Evolutionary conservation across 257 asterid genomes (phyloP), one percentile per base, ranked within the genome.

Genomic region (Solanum appendiculatum): DNA sequence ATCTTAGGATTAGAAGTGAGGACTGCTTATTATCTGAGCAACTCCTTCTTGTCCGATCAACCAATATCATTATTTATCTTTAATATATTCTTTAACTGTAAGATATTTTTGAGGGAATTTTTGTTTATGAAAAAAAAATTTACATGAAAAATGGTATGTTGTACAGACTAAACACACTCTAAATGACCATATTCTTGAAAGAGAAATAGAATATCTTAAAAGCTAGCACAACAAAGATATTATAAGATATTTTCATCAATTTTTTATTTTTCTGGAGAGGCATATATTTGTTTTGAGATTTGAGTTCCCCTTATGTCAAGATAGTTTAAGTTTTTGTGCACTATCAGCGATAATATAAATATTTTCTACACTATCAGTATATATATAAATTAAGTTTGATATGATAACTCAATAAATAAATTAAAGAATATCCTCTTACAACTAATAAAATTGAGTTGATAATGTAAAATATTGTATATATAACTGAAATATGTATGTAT

Each of bases 291-390:
- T n/a, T n/a, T n/a, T n/a, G n/a, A n/a, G n/a, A 58, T 25, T 87
- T 80, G 86, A 82, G 89, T 83, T 81, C 89, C 88, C 88, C 90
- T 89, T 90, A 87, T 87, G 86, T 90, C 90, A 87, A 89, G 84
- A 34, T 31, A 87, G 36, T 20, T 73, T 73, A 36, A 72, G 81
- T 72, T 20, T 3, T 34, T 33, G 44, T 70, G 78, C 64, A 80
- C 36, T 11, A 39, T 80, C 11, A 11, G 11, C 0, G 64, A 54
- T 18, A 7, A 56, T 56, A 5, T 18, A 54, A 18, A 20, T 54
- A 20, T 56, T 56, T 3, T 20, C 25, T 20, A 56, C 64, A 56
- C 11, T 39, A 7, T 54, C n/a, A 3, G 0, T 14, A 29, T 14
- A 68, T 15, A 1, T 68, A 29, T 9, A 33, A 16, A 69, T 34